These are phyloP conservation scores for Globisporangium paroecandrum DNA, from an alignment of 352 stramenopile species.

Conservation along the genomic window DNA sequence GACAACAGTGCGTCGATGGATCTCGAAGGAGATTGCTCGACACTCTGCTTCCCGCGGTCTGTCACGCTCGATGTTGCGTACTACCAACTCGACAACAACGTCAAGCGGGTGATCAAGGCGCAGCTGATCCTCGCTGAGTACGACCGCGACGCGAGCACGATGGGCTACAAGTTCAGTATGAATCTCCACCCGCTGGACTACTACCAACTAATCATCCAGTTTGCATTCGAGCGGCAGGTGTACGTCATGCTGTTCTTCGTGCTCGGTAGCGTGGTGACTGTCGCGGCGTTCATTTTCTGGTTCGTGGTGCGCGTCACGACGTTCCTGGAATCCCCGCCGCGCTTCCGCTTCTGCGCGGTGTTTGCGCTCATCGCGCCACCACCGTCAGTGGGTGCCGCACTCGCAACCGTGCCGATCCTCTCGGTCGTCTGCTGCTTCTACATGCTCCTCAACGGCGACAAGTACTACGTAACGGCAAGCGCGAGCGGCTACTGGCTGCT, in stretches of 20 bases:
- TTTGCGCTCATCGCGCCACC: constrained; percentile 90
- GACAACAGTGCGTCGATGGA: constrained; percentile 75
- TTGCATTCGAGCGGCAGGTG: constrained; percentile 92
- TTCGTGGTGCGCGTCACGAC: constrained; percentile 89
- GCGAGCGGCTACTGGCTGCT: constrained; percentile 72
- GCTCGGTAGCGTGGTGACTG: constrained; percentile 85
- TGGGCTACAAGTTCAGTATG: constrained; percentile 90
- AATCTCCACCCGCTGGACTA: constrained; percentile 94
- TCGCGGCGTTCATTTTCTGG: constrained; percentile 87
- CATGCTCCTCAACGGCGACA: constrained; percentile 59
- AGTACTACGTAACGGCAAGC: constrained; percentile 26
- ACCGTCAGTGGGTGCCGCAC: constrained; percentile 83
- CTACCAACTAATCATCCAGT: constrained; percentile 94
- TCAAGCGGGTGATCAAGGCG: constrained; percentile 93
- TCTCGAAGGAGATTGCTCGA: constrained; percentile 87
- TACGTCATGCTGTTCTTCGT: constrained; percentile 94
- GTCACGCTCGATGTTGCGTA: constrained; percentile 94
- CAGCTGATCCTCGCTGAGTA: constrained; percentile 91
- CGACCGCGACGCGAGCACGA: constrained; percentile 85
- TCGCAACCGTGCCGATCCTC: constrained; percentile 86
- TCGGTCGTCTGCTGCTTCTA: constrained; percentile 67
- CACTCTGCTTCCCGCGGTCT: constrained; percentile 89
- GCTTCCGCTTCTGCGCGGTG: constrained; percentile 90
- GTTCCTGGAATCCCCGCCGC: constrained; percentile 87
- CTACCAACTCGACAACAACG: constrained; percentile 88